A percentile compares a stretch with the other conserved stretches of the same genome.
Evolutionary conservation across 805 yeast species (phyloP).

Genomic region (Isabelozyma gotoi): DNA sequence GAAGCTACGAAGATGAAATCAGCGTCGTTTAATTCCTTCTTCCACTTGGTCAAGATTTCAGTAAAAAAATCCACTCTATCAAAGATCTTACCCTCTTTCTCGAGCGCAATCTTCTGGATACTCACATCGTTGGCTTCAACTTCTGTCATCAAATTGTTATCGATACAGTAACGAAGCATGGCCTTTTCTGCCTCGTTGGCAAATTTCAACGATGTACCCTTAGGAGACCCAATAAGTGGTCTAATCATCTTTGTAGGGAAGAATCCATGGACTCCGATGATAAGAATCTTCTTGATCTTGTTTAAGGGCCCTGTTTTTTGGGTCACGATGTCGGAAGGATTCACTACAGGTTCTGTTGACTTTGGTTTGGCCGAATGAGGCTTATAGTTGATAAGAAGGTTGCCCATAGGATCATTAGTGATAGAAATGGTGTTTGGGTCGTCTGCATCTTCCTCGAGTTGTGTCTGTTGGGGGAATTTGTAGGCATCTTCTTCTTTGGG

Average conservation of each 20-base stretch:
- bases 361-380: constrained; percentile 2
- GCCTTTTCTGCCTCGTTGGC: constrained; percentile 87
- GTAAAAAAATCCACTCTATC: constrained; percentile 83
- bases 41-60: constrained; percentile 68
- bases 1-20: constrained; percentile 91
- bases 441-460: constrained; percentile 25
- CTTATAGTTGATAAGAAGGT: constrained; percentile 35
- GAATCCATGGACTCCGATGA: constrained; percentile 95
- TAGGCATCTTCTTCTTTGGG: constrained; percentile 5
- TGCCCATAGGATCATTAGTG: constrained; percentile 42
- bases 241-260: constrained; percentile 87
- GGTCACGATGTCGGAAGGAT: constrained; percentile 18
- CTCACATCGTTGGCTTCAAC: constrained; percentile 32
- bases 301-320: constrained; percentile 28
- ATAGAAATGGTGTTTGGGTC: constrained; percentile 35
- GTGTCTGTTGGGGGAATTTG: constrained; percentile 17
- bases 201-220: constrained; percentile 90
- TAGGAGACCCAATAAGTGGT: constrained; percentile 90
- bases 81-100: constrained; percentile 87
- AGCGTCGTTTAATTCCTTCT: constrained; percentile 55
- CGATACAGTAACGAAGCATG: constrained; percentile 58
- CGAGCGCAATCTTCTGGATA: constrained; percentile 90
- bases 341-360: constrained; percentile 2
- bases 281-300: constrained; percentile 58
- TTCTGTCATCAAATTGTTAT: constrained; percentile 36